phyloP scores from a whole-genome alignment of 139 green algal genomes.

The Parachlorella kessleri region DNA sequence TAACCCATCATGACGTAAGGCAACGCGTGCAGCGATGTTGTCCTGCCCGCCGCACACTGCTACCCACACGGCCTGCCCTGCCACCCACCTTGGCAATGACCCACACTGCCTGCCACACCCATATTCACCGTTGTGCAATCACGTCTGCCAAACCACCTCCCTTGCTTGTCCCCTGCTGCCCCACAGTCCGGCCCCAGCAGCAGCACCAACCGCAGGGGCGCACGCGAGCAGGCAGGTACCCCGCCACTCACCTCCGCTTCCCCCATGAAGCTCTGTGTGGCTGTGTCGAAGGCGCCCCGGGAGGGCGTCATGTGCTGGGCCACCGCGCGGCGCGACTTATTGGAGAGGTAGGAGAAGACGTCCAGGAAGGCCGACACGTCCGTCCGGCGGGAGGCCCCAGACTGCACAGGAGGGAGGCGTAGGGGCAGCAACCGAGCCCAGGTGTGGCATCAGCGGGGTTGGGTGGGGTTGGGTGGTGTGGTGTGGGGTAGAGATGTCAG shows the following conservation, averaged over 20 bases:
- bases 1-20: not conserved
- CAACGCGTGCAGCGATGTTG: too few relatives aligned
- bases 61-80: too few relatives aligned
- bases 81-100: too few relatives aligned
- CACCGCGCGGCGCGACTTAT: conserved; percentile 10
- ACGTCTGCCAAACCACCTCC: too few relatives aligned
- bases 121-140: not conserved
- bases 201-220: too few relatives aligned
- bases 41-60: too few relatives aligned
- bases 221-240: too few relatives aligned
- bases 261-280: conserved; percentile 8
- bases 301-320: conserved; percentile 22
- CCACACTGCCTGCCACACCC: not conserved
- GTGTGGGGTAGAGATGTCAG: not conserved
- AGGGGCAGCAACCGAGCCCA: too few relatives aligned
- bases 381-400: conserved; percentile 10
- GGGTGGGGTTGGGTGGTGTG: not conserved
- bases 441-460: too few relatives aligned
- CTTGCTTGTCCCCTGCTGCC: too few relatives aligned
- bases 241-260: conserved; percentile 22
- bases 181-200: too few relatives aligned
- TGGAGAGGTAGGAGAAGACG: conserved; percentile 42
- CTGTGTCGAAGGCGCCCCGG: conserved; percentile 32
- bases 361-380: conserved; percentile 37
- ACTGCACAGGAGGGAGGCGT: not conserved